Evolutionary conservation across 208 protist genomes (phyloP).

Genomic region (Spongospora subterranea): DNA sequence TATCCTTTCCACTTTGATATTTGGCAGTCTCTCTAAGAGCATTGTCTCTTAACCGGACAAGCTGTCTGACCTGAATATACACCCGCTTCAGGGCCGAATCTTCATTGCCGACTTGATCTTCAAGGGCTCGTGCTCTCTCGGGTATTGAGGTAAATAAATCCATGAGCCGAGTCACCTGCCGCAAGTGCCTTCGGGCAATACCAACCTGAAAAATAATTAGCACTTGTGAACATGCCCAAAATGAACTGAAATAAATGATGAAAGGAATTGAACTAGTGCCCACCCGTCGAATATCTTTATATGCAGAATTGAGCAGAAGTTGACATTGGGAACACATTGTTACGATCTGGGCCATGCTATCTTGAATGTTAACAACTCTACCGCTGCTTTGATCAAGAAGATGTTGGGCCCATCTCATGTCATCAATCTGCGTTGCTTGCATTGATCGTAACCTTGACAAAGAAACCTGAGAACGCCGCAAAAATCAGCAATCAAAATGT

Average conservation of each 20-base stretch:
- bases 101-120: conserved; percentile 20
- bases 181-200: conserved; percentile 15
- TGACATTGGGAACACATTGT: background rate
- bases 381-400: background rate
- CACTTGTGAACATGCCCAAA: no score
- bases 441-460: background rate
- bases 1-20: conserved; percentile 25
- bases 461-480: background rate
- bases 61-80: conserved; percentile 23
- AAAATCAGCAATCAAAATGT: no score
- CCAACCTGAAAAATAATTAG: background rate
- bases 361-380: background rate
- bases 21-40: background rate
- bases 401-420: conserved; percentile 28
- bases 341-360: conserved; percentile 39
- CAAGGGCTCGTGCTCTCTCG: conserved; percentile 2
- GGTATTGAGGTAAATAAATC: conserved; percentile 26
- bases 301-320: background rate
- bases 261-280: no score
- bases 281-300: conserved; percentile 13
- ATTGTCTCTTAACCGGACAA: background rate
- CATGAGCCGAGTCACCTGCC: background rate
- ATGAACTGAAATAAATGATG: background rate
- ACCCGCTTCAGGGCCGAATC: conserved; percentile 22
- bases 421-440: conserved; percentile 36